Percentiles rank a stretch among this genome's conserved stretches.
Evolutionary conservation across 768 basidiomycete genomes (phyloP).

Genomic region (Mycena alexandri): DNA sequence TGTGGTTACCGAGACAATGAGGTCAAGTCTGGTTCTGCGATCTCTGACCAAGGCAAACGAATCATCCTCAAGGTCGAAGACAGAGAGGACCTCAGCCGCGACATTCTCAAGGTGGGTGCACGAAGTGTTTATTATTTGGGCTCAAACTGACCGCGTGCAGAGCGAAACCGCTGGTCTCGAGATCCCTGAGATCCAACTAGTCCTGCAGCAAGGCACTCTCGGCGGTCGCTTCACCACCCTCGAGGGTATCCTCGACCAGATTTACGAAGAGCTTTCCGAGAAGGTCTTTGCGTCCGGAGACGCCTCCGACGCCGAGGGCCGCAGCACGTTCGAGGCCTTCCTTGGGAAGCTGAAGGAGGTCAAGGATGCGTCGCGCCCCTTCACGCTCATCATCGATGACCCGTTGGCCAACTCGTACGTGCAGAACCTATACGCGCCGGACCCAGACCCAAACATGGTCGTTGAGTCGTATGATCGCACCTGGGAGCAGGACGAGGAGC

Average conservation of each 20-base stretch:
- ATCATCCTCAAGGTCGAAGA: slow-evolving; percentile 94
- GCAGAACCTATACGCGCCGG: slow-evolving; percentile 97
- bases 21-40: slow-evolving; percentile 93
- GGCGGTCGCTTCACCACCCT: slow-evolving; percentile 98
- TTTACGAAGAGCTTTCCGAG: slow-evolving; percentile 94
- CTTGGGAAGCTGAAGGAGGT: slow-evolving; percentile 82
- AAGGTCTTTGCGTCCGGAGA: slow-evolving; percentile 88
- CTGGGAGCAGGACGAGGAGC: slow-evolving; percentile 93
- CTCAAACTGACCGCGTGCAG: slow-evolving; percentile 54
- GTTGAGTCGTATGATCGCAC: slow-evolving; percentile 87
- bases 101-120: slow-evolving; percentile 87
- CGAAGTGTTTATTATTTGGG: background rate
- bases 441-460: slow-evolving; percentile 94
- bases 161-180: slow-evolving; percentile 92
- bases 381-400: slow-evolving; percentile 95
- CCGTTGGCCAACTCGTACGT: slow-evolving; percentile 96
- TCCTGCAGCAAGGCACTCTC: slow-evolving; percentile 91
- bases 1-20: slow-evolving; percentile 99
- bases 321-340: slow-evolving; percentile 79
- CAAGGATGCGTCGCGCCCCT: slow-evolving; percentile 81
- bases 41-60: slow-evolving; percentile 87
- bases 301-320: slow-evolving; percentile 61
- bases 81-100: slow-evolving; percentile 90
- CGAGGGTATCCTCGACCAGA: slow-evolving; percentile 93
- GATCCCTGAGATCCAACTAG: slow-evolving; percentile 96